Evolutionary conservation across 352 stramenopile genomes (phyloP), one percentile per base, ranked within the genome.

Genomic region (Phytophthora pinifolia): DNA sequence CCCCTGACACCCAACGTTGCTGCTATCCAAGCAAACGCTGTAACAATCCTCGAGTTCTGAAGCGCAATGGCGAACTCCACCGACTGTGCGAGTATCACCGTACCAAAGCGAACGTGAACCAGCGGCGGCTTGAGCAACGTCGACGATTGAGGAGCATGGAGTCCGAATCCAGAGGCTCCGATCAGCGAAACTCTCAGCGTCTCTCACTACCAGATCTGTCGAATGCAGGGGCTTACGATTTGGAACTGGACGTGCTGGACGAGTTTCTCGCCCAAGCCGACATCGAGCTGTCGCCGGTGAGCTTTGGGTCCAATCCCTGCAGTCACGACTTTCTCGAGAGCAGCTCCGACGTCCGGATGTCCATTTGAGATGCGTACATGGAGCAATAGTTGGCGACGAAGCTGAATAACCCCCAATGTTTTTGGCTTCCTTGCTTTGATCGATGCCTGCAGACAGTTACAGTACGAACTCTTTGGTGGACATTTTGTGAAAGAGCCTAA

Each of bases 31-130:
- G 67, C 54, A 80, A 77, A 35, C 54, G 45, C 7, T 84, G 74
- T 39, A 39, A 63, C 13, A 76, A 81, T 37, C 50, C 47, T 20
- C 70, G 70, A 2, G 67, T 69, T 4, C n/a, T 74, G 34, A 81
- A 84, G 51, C 67, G 65, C 27, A 76, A 70, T 39, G 70, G 70
- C 46, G 53, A 73, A 20, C 54, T 72, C 14, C 74, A 82, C 49
- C 59, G 55, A 12, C 48, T 68, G 17, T 64, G 60, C 25, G 36
- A 68, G 17, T 60, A 54, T 15, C 54, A 68, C 30, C 60, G 46
- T 6, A 31, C 52, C 46, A 68, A 64, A 22, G 60, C 60, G 36
- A 64, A 64, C 33, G 56, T 62, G 33, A 69, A 69, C 22, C 48
- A 67, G 49, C 61, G 61, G 33, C 32, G 61, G n/a, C 55, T 70